phyloP scores from a whole-genome alignment of 768 basidiomycete species.

The Tricholoma terreum region DNA sequence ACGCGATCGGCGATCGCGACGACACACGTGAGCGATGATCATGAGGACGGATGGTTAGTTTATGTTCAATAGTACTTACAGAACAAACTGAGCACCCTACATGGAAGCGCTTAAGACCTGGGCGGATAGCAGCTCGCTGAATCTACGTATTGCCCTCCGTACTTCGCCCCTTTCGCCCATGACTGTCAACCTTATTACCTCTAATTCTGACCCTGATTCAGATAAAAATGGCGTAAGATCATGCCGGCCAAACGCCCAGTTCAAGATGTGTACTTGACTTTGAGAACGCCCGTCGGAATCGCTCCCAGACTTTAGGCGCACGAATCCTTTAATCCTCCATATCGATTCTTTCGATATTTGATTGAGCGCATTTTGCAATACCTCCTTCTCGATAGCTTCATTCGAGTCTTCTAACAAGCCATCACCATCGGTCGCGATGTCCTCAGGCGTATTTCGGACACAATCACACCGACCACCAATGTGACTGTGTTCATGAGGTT shows the following conservation, averaged over 20 bases:
- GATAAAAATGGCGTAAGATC: slow-evolving; percentile 47
- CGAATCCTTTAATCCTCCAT: slow-evolving; percentile 87
- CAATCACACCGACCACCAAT: slow-evolving; percentile 12
- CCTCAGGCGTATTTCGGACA: not conserved
- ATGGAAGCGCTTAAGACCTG: slow-evolving; percentile 17
- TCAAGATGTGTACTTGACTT: slow-evolving; percentile 52
- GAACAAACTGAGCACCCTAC: no score
- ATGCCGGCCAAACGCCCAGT: slow-evolving; percentile 92
- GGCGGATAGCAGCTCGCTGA: slow-evolving; percentile 47
- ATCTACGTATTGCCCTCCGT: slow-evolving; percentile 47
- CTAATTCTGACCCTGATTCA: slow-evolving; percentile 23
- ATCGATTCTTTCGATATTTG: slow-evolving; percentile 62
- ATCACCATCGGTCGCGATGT: slow-evolving; percentile 8
- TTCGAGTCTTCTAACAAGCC: slow-evolving; percentile 1
- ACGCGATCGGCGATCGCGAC: not conserved
- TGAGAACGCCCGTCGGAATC: not conserved
- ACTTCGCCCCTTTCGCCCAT: slow-evolving; percentile 93
- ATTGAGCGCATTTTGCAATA: slow-evolving; percentile 46
- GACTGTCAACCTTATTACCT: slow-evolving; percentile 64
- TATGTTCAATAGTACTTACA: no score
- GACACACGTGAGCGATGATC: not conserved
- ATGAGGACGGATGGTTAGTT: no score
- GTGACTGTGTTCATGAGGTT: slow-evolving; percentile 19
- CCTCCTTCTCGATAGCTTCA: slow-evolving; percentile 30
- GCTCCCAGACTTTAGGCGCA: slow-evolving; percentile 43